phyloP scores from a whole-genome alignment of 345 rosid genomes.

The Aethionema arabicum region DNA sequence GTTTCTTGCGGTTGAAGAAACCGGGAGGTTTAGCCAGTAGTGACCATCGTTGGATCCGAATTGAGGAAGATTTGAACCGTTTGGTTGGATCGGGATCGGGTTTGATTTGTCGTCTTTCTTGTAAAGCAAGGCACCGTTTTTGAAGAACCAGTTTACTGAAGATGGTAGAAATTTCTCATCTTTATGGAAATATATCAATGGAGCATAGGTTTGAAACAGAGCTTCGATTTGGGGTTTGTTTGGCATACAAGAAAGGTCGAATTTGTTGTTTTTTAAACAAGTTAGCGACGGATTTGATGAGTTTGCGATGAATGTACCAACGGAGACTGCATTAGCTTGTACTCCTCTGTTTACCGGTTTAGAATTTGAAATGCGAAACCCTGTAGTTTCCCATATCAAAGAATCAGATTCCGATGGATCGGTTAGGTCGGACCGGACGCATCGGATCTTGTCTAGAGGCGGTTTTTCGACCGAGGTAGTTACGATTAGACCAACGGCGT shows the following conservation, averaged over 20 bases:
- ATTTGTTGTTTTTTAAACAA: slow-evolving; percentile 60
- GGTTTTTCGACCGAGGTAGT: slow-evolving; percentile 65
- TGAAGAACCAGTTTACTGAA: slow-evolving; percentile 69
- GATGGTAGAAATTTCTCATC: slow-evolving; percentile 67
- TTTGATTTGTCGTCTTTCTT: slow-evolving; percentile 61
- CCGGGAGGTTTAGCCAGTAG: slow-evolving; percentile 84
- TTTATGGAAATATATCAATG: slow-evolving; percentile 66
- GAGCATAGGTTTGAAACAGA: slow-evolving; percentile 58
- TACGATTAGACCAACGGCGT: slow-evolving; percentile 54
- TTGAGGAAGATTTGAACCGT: slow-evolving; percentile 77
- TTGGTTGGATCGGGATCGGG: slow-evolving; percentile 48
- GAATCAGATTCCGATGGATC: slow-evolving; percentile 49
- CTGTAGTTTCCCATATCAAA: slow-evolving; percentile 60
- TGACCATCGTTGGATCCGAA: slow-evolving; percentile 70
- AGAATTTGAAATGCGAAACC: slow-evolving; percentile 44
- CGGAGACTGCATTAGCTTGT: slow-evolving; percentile 49
- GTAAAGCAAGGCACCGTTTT: slow-evolving; percentile 64
- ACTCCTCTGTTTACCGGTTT: slow-evolving; percentile 51
- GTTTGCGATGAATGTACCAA: slow-evolving; percentile 59
- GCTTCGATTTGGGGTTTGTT: slow-evolving; percentile 50
- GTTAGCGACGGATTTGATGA: slow-evolving; percentile 30
- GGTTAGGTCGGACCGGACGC: slow-evolving; percentile 65
- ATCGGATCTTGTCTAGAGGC: slow-evolving; percentile 52
- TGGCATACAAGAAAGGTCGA: slow-evolving; percentile 57
- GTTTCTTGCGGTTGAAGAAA: slow-evolving; percentile 43